Percentiles rank a stretch among this genome's conserved stretches.
phyloP scores from a whole-genome alignment of 768 basidiomycete genomes.

The Dioszegia crocea region DNA sequence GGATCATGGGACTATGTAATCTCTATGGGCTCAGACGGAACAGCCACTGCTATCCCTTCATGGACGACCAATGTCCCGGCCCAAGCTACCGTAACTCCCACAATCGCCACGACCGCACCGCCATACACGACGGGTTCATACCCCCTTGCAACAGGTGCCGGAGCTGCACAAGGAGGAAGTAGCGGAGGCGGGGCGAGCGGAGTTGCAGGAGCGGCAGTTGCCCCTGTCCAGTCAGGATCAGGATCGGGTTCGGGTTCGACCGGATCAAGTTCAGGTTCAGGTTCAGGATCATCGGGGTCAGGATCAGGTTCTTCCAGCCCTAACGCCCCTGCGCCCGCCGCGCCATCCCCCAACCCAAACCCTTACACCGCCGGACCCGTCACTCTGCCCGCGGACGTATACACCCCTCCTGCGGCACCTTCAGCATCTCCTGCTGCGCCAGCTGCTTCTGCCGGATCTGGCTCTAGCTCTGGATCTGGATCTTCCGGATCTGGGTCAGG shows the following conservation, averaged over 20 bases:
- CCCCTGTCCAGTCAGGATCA: background rate
- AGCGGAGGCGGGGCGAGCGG: conserved; percentile 5
- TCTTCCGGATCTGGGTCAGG: conserved; percentile 1
- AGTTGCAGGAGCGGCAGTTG: background rate
- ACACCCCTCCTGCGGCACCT: conserved; percentile 4
- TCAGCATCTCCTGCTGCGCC: background rate
- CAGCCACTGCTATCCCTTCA: conserved; percentile 42
- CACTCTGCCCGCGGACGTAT: conserved; percentile 11
- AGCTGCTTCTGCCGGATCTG: conserved; percentile 3
- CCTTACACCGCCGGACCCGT: conserved; percentile 10
- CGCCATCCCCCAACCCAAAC: background rate
- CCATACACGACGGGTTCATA: conserved; percentile 2
- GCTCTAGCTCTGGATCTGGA: conserved; percentile 8
- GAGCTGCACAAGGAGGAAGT: background rate
- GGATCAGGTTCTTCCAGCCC: background rate
- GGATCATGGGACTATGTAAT: conserved; percentile 49
- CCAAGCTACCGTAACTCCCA: background rate
- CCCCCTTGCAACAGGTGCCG: background rate
- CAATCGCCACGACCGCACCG: background rate
- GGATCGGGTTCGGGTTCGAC: conserved; percentile 2
- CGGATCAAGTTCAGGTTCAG: background rate
- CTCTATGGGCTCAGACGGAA: conserved; percentile 44
- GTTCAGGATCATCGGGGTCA: conserved; percentile 7
- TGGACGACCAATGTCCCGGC: background rate
- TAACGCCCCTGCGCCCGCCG: background rate